These are phyloP conservation scores for Saksenaea oblongispora DNA, from an alignment of 371 early-diverging fungal species.

Conservation along the genomic window DNA sequence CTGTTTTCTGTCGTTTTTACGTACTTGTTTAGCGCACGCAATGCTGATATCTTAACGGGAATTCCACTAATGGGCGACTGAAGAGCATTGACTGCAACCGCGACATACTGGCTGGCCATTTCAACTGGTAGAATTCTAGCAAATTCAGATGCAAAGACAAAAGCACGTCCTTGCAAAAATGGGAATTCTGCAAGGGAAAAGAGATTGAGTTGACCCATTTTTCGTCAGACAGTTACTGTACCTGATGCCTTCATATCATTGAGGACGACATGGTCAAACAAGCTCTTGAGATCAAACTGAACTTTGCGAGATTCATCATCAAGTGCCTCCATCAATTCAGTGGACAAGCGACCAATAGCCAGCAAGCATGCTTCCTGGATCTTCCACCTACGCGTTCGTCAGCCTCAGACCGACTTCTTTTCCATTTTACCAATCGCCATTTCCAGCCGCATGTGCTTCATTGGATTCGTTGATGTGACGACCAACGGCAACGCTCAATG, in stretches of 20 bases:
- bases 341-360: conserved; percentile 67
- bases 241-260: conserved; percentile 63
- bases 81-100: conserved; percentile 73
- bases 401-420: neutral
- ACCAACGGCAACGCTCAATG: conserved; percentile 56
- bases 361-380: conserved; percentile 81
- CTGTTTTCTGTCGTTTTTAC: neutral
- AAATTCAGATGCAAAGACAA: conserved; percentile 86
- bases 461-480: conserved; percentile 58
- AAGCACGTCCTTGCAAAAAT: conserved; percentile 86
- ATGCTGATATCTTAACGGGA: conserved; percentile 76
- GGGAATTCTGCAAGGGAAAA: conserved; percentile 60
- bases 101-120: conserved; percentile 68
- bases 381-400: conserved; percentile 67
- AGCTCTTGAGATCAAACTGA: conserved; percentile 63
- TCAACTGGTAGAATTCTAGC: conserved; percentile 71
- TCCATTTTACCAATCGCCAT: conserved; percentile 48
- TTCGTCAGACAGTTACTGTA: conserved; percentile 10
- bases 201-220: neutral
- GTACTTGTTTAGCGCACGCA: conserved; percentile 76
- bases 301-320: conserved; percentile 41
- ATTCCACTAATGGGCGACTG: conserved; percentile 59
- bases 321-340: conserved; percentile 58
- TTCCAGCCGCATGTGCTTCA: conserved; percentile 52
- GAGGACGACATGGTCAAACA: conserved; percentile 81